A percentile compares a stretch with the other conserved stretches of the same genome.
Evolutionary conservation across 1,139 yeast species (phyloP).

Genomic region (Yamadazyma buinensis): DNA sequence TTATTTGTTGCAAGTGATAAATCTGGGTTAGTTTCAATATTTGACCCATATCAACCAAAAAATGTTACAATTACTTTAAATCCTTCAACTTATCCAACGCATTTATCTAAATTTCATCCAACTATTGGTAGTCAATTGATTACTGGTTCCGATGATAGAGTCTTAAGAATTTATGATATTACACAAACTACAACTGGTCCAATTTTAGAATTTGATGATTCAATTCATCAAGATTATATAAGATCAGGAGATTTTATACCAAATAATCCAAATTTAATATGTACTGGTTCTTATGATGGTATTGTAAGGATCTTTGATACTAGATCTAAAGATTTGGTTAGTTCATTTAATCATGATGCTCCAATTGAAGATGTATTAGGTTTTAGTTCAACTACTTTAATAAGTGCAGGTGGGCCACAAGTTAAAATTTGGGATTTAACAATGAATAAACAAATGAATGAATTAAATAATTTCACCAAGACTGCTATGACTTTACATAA

Average conservation of each 20-base stretch:
- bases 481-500: conserved; percentile 83
- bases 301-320: conserved; percentile 82
- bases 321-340: conserved; percentile 47
- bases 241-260: conserved; percentile 81
- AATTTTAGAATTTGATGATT: conserved; percentile 58
- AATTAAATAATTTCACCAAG: conserved; percentile 80
- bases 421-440: conserved; percentile 92
- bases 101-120: conserved; percentile 91
- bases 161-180: conserved; percentile 84
- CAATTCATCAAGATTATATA: conserved; percentile 79
- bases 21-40: conserved; percentile 78
- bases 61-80: conserved; percentile 73
- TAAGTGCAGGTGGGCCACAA: conserved; percentile 82
- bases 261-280: conserved; percentile 64
- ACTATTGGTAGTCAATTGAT: conserved; percentile 65
- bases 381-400: conserved; percentile 72
- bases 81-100: conserved; percentile 86
- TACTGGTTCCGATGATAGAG: conserved; percentile 89
- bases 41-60: conserved; percentile 76
- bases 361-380: conserved; percentile 91
- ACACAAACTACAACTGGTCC: conserved; percentile 68
- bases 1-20: conserved; percentile 86
- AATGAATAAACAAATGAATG: conserved; percentile 61
- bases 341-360: conserved; percentile 34
- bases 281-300: conserved; percentile 96